These are phyloP conservation scores for Russula dissimulans DNA, from an alignment of 768 basidiomycete species.

Conservation along the genomic window DNA sequence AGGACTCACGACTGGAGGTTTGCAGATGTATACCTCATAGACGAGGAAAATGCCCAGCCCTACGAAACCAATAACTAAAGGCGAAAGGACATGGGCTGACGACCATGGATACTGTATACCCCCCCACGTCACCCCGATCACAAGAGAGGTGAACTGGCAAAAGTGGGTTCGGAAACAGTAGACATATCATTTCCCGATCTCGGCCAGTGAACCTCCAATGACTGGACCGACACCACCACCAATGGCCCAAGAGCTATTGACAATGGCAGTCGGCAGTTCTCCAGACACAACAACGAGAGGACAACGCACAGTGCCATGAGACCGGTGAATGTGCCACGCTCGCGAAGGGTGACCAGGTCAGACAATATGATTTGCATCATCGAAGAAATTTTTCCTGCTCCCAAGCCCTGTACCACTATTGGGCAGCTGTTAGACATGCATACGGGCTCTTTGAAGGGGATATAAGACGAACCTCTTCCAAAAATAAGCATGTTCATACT, in stretches of 20 bases:
- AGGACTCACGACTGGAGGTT: conserved; percentile 28
- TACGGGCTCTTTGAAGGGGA: too few species aligned
- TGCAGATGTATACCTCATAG: conserved; percentile 31
- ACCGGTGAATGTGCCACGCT: conserved; percentile 23
- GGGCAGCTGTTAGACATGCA: neutral
- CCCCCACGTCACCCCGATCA: conserved; percentile 34
- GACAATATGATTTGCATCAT: conserved; percentile 26
- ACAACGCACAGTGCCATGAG: conserved; percentile 25
- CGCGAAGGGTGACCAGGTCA: conserved; percentile 21
- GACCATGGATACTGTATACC: conserved; percentile 36
- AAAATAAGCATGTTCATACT: conserved; percentile 29
- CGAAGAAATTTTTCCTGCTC: conserved; percentile 24
- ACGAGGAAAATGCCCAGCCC: conserved; percentile 30
- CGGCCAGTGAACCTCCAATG: conserved; percentile 24
- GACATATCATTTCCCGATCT: conserved; percentile 11
- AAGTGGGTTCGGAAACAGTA: neutral
- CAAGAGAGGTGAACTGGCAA: conserved; percentile 13
- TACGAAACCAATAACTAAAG: conserved; percentile 33
- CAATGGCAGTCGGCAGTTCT: neutral
- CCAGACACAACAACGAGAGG: too few species aligned
- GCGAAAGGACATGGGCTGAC: conserved; percentile 32
- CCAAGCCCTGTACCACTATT: conserved; percentile 25
- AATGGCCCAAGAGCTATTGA: conserved; percentile 22
- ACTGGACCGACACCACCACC: conserved; percentile 24
- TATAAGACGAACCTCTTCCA: conserved; percentile 20